Evolutionary conservation across 345 rosid genomes (phyloP).

Genomic region (Eucalyptus cloeziana): DNA sequence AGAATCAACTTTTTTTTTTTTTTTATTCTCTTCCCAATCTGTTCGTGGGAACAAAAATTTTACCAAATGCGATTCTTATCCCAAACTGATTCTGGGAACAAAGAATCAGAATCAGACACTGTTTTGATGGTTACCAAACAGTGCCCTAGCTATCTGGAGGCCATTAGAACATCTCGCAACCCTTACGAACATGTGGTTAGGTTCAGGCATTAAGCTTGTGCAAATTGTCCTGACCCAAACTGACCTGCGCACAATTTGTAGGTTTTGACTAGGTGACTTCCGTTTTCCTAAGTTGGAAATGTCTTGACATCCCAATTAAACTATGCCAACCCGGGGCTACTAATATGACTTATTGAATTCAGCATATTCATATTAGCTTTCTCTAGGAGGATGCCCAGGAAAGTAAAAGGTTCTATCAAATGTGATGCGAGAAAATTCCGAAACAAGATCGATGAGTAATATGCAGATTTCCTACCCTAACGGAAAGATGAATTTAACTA

Average conservation of each 20-base stretch:
- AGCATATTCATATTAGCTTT: no score
- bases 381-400: neutral
- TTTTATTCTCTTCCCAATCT: no score
- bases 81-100: no score
- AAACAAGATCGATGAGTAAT: neutral
- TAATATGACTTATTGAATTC: no score
- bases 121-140: no score
- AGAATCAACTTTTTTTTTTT: no score
- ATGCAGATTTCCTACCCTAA: neutral
- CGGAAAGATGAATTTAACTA: neutral
- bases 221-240: neutral
- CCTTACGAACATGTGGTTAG: neutral
- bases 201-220: neutral
- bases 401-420: neutral
- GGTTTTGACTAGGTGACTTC: neutral
- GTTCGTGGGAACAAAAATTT: no score
- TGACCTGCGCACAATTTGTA: neutral
- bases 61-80: no score
- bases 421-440: neutral
- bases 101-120: no score
- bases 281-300: neutral
- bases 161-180: neutral
- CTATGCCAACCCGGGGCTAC: neutral
- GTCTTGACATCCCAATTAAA: neutral
- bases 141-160: neutral